Evolutionary conservation across 345 rosid genomes (phyloP).

Genomic region (Noccaea bulbosa): DNA sequence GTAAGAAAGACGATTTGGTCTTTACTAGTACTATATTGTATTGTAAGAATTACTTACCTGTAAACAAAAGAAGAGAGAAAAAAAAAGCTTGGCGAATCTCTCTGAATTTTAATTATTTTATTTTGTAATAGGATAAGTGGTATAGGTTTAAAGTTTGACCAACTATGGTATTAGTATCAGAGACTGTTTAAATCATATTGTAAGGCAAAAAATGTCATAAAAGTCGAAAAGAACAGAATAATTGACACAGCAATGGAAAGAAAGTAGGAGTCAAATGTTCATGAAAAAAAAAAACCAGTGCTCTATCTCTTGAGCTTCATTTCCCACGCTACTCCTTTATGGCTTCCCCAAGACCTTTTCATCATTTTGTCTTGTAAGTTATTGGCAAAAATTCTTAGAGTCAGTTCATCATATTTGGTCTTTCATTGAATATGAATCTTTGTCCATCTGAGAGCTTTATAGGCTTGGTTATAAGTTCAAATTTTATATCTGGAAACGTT

Average conservation of each 20-base stretch:
- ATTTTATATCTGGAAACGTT: background rate
- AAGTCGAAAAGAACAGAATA: constrained; percentile 33
- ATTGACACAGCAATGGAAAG: constrained; percentile 27
- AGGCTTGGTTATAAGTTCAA: too few relatives aligned
- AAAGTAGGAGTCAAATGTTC: constrained; percentile 28
- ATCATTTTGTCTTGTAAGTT: constrained; percentile 67
- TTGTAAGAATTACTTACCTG: background rate
- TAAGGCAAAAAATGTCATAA: background rate
- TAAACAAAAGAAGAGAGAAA: background rate
- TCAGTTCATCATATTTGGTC: too few relatives aligned
- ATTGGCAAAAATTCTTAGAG: too few relatives aligned
- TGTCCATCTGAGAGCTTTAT: too few relatives aligned
- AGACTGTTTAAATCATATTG: constrained; percentile 25
- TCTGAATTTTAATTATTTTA: background rate
- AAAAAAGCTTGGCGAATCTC: constrained; percentile 4
- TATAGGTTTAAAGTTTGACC: constrained; percentile 28
- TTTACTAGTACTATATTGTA: background rate
- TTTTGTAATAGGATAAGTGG: background rate
- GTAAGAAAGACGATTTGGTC: too few relatives aligned
- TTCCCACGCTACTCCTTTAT: constrained; percentile 77
- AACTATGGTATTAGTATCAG: constrained; percentile 7
- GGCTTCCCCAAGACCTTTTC: constrained; percentile 70
- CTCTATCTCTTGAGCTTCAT: constrained; percentile 44
- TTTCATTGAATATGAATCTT: too few relatives aligned
- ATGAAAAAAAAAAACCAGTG: constrained; percentile 14